These are phyloP conservation scores for Komagataella ulmi DNA, from an alignment of 805 yeast genomes.

Conservation along the genomic window DNA sequence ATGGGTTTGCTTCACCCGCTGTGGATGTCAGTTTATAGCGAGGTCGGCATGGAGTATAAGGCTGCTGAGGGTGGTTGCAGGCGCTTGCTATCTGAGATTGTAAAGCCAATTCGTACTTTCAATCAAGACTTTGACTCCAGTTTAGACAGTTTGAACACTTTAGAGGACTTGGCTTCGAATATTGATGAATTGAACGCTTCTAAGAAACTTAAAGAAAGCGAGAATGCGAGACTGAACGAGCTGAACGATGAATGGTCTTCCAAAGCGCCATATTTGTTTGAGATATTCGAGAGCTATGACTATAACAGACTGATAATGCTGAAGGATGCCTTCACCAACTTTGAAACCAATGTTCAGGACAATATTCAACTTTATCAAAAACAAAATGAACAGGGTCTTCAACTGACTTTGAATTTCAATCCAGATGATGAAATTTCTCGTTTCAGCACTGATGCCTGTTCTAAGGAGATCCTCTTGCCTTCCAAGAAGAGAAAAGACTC, in stretches of 20 bases:
- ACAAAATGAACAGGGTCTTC: conserved; percentile 51
- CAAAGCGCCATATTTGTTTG: conserved; percentile 66
- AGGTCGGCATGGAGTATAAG: conserved; percentile 29
- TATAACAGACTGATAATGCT: conserved; percentile 44
- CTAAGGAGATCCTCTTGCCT: neutral
- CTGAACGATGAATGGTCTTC: conserved; percentile 58
- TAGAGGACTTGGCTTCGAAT: conserved; percentile 12
- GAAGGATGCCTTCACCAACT: conserved; percentile 53
- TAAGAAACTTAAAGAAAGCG: conserved; percentile 1
- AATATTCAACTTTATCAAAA: conserved; percentile 27
- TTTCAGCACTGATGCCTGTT: neutral
- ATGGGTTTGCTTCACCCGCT: conserved; percentile 29
- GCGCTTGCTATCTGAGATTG: conserved; percentile 37
- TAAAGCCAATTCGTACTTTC: conserved; percentile 39
- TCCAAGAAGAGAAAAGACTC: neutral
- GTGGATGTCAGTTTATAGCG: conserved; percentile 29
- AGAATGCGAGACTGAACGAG: conserved; percentile 19
- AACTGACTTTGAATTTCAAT: conserved; percentile 48
- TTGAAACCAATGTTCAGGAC: conserved; percentile 48
- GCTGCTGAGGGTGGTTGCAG: conserved; percentile 34
- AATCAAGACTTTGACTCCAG: conserved; percentile 36
- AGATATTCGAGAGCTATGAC: conserved; percentile 64
- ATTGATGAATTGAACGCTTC: conserved; percentile 8
- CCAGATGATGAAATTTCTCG: conserved; percentile 47
- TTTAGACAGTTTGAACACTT: conserved; percentile 25